Conservation (phyloP, 805 yeast genomes). For the Kodamaea neixiangensis region DNA sequence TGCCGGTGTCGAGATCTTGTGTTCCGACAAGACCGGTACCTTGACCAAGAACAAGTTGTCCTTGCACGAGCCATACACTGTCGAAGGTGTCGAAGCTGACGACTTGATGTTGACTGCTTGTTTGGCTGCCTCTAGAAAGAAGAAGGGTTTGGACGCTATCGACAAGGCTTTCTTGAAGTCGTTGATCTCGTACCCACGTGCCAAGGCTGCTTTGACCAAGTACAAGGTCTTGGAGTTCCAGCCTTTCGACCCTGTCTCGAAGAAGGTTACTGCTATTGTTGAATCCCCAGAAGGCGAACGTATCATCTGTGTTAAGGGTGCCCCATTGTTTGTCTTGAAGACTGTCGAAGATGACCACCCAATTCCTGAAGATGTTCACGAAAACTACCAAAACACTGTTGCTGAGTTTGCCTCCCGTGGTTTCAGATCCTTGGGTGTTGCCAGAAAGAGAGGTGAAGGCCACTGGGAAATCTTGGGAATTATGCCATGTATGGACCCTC, state of each 20-base stretch:
- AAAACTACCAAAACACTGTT: conserved; percentile 94
- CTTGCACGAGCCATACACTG: conserved; percentile 96
- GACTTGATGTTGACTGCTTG: conserved; percentile 97
- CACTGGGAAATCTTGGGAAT: conserved; percentile 98
- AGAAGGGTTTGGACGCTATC: conserved; percentile 97
- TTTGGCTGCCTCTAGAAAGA: conserved; percentile 96
- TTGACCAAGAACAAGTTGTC: conserved; percentile 96
- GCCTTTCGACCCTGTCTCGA: conserved; percentile 97
- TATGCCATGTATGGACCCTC: conserved; percentile 99
- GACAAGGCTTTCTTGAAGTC: conserved; percentile 96
- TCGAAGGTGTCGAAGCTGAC: conserved; percentile 94
- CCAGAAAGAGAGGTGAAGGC: conserved; percentile 97
- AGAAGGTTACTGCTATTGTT: conserved; percentile 93
- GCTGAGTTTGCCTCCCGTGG: conserved; percentile 98
- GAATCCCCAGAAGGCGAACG: conserved; percentile 96
- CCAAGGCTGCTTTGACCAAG: conserved; percentile 88
- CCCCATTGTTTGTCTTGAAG: conserved; percentile 94
- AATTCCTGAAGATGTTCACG: conserved; percentile 89
- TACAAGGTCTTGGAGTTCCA: conserved; percentile 95
- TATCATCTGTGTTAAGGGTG: conserved; percentile 96
- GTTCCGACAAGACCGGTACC: conserved; percentile 98
- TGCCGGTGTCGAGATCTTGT: conserved; percentile 96
- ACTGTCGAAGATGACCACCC: conserved; percentile 98
- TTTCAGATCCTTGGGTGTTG: conserved; percentile 98
- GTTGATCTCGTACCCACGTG: conserved; percentile 84